phyloP scores from a whole-genome alignment of 805 yeast species.

The Metschnikowia lachancei region DNA sequence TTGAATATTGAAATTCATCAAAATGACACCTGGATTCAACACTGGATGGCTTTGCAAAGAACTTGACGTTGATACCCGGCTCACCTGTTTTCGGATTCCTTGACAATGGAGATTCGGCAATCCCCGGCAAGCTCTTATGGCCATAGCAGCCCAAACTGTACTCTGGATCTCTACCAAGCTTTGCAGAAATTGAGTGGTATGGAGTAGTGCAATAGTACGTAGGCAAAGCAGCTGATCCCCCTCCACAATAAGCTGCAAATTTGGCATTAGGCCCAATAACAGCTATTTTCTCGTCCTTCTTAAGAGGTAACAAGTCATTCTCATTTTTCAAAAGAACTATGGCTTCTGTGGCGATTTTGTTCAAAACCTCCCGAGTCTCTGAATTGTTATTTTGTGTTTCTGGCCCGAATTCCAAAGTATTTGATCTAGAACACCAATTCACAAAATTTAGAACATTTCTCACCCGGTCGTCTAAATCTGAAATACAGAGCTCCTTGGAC shows the following conservation, averaged over 20 bases:
- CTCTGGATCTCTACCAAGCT: slow-evolving; percentile 25
- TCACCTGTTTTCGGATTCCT: slow-evolving; percentile 24
- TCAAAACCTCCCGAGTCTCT: slow-evolving; percentile 23
- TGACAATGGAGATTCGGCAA: slow-evolving; percentile 21
- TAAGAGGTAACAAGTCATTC: slow-evolving; percentile 45
- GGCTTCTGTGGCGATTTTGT: slow-evolving; percentile 38
- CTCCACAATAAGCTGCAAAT: slow-evolving; percentile 51
- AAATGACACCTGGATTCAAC: slow-evolving; percentile 23
- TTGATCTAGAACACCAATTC: slow-evolving; percentile 23
- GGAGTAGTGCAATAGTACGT: slow-evolving; percentile 51
- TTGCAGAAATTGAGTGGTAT: slow-evolving; percentile 42
- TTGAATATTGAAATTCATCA: slow-evolving; percentile 22
- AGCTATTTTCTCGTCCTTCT: slow-evolving; percentile 39
- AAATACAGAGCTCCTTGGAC: slow-evolving; percentile 26
- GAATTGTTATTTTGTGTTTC: slow-evolving; percentile 26
- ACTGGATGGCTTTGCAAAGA: slow-evolving; percentile 27
- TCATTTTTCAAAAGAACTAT: slow-evolving; percentile 59
- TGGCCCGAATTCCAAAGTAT: slow-evolving; percentile 23
- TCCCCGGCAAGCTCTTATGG: slow-evolving; percentile 32
- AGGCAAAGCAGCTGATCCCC: slow-evolving; percentile 57
- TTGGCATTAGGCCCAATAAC: slow-evolving; percentile 63
- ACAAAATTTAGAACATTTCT: slow-evolving; percentile 28
- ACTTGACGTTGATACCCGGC: slow-evolving; percentile 26
- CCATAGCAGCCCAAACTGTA: slow-evolving; percentile 37
- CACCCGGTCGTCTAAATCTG: slow-evolving; percentile 29